Conservation (phyloP, 2,329 filamentous ascomycete genomes). For the Aspergillus costaricaensis region DNA sequence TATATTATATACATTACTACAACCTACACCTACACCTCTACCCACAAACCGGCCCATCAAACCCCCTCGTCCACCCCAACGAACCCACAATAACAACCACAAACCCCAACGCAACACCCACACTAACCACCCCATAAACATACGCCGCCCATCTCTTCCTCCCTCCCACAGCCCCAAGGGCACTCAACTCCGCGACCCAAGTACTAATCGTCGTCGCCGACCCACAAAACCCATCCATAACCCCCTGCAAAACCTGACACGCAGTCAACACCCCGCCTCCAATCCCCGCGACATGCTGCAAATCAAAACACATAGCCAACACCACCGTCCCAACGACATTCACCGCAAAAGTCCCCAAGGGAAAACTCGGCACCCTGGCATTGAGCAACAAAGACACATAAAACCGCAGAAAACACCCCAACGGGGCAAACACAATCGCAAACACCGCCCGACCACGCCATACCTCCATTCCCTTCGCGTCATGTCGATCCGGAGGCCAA, state of each 20-base stretch:
- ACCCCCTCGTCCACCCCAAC: conserved; percentile 55
- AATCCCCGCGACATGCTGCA: conserved; percentile 64
- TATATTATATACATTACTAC: no score
- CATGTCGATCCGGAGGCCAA: conserved; percentile 64
- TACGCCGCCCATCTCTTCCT: conserved; percentile 61
- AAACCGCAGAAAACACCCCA: conserved; percentile 75
- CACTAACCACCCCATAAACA: conserved; percentile 54
- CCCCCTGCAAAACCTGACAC: conserved; percentile 68
- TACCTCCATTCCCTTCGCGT: conserved; percentile 41
- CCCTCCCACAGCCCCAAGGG: conserved; percentile 34
- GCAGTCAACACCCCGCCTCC: conserved; percentile 53
- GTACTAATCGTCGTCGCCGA: conserved; percentile 68
- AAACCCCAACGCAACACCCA: conserved; percentile 50
- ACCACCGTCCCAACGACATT: conserved; percentile 78
- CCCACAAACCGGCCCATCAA: conserved; percentile 37
- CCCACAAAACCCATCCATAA: conserved; percentile 69
- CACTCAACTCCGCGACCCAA: conserved; percentile 64
- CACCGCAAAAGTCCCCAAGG: conserved; percentile 80
- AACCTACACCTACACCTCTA: conserved; percentile 2
- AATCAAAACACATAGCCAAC: conserved; percentile 74
- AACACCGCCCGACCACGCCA: conserved; percentile 80
- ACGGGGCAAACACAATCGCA: conserved; percentile 76
- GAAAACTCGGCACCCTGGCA: conserved; percentile 65
- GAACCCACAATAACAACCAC: conserved; percentile 59
- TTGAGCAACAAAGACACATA: conserved; percentile 75